A percentile compares a stretch with the other conserved stretches of the same genome.
Evolutionary conservation across 495 filamentous ascomycete genomes (phyloP).

Genomic region (Aspergillus hancockii): DNA sequence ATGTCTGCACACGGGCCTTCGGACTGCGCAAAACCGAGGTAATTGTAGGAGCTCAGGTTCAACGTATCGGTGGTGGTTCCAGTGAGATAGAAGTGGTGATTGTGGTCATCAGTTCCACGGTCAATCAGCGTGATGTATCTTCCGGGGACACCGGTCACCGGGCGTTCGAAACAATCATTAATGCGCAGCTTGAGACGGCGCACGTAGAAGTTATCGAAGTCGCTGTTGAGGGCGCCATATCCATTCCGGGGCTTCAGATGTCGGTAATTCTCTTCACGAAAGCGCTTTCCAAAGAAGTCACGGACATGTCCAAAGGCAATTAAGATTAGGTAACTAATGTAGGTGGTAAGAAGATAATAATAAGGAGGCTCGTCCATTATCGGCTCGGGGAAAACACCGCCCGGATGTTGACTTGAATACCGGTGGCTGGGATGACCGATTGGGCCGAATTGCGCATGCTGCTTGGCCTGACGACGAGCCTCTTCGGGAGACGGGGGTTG

Average conservation of each 20-base stretch:
- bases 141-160: constrained; percentile 89
- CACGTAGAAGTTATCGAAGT: constrained; percentile 99
- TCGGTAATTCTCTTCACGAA: constrained; percentile 78
- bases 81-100: constrained; percentile 80
- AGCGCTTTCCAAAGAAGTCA: constrained; percentile 97
- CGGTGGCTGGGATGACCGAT: constrained; percentile 76
- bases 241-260: constrained; percentile 82
- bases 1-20: constrained; percentile 95
- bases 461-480: constrained; percentile 67
- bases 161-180: constrained; percentile 93
- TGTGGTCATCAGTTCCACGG: constrained; percentile 83
- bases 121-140: constrained; percentile 91
- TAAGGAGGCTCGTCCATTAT: constrained; percentile 96
- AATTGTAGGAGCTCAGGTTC: constrained; percentile 99
- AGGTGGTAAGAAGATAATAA: constrained; percentile 94
- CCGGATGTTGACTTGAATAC: constrained; percentile 83
- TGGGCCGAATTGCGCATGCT: constrained; percentile 91
- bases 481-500: constrained; percentile 88
- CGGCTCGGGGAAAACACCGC: constrained; percentile 74
- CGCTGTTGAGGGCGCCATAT: constrained; percentile 94
- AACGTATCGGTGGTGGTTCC: constrained; percentile 94
- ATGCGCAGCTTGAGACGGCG: constrained; percentile 89
- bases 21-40: constrained; percentile 96
- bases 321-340: constrained; percentile 93
- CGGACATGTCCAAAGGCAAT: constrained; percentile 94